Evolutionary conservation across 371 early-diverging fungal genomes (phyloP), one percentile per base, ranked within the genome.

Genomic region (Syncephalastrum racemosum): DNA sequence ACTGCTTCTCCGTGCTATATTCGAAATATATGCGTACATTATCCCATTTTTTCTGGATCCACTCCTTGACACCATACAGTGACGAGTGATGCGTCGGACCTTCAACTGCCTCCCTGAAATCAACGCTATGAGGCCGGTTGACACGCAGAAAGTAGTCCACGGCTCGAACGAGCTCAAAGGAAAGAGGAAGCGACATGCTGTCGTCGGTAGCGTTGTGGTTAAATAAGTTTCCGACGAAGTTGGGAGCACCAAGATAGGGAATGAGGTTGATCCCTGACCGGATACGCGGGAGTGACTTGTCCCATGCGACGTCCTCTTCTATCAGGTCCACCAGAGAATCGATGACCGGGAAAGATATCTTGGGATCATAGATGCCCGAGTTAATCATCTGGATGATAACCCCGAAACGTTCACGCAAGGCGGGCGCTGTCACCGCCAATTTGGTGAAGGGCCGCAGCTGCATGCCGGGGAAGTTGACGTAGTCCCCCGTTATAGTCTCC

Each of bases 261-360:
- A 20, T 13, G 13, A 53, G 42, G 24, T 25, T 53, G 4, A n/a
- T 5, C 3, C 56, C 54, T 8, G 52, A 39, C 14, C 52, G 53
- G 15, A 59, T 55, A 44, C 59, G 64, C 12, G 50, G 44, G 7
- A 54, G 47, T 7, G 54, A 42, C 16, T 53, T 51, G 41, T 64
- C 64, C 64, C 64, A 64, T 16, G 39, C 46, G 19, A 64, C 53
- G 41, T 64, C 64, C 36, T 31, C 36, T 31, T 31, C 36, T 31
- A 31, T 31, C 36, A 31, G 36, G 36, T 31, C 36, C 36, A 31
- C 36, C 36, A 31, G 36, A 31, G 36, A 31, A 12, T 31, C 36
- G 12, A 31, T 31, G 36, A 31, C 36, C 2, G 36, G 36, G 36
- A 31, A 31, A 12, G 36, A 6, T 6, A 31, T 12, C 36, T 31